Evolutionary conservation across 2,329 filamentous ascomycete genomes (phyloP).

Genomic region (Xylaria digitata): DNA sequence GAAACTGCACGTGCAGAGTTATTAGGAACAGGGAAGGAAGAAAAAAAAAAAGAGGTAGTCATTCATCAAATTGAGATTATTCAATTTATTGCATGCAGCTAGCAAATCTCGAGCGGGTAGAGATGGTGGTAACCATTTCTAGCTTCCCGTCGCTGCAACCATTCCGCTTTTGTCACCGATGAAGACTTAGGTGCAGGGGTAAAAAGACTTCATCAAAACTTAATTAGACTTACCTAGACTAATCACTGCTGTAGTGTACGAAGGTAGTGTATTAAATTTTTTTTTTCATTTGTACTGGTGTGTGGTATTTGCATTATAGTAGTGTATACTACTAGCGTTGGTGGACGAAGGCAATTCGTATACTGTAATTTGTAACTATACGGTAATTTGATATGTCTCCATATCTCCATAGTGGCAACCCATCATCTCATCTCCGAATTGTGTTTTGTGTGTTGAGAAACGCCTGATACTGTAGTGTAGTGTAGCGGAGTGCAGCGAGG

Average conservation of each 20-base stretch:
- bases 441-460: too few species aligned
- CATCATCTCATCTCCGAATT: constrained; percentile 8
- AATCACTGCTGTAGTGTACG: too few species aligned
- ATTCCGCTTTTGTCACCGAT: constrained; percentile 37
- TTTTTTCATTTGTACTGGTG: too few species aligned
- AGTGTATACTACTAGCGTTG: background rate
- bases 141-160: constrained; percentile 26
- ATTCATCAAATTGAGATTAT: constrained; percentile 31
- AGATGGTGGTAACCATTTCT: constrained; percentile 18
- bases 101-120: constrained; percentile 31
- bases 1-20: too few species aligned
- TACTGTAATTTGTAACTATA: constrained; percentile 11
- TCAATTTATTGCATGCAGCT: constrained; percentile 37
- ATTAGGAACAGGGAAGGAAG: too few species aligned
- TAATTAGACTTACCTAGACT: background rate
- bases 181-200: constrained; percentile 22
- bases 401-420: constrained; percentile 9
- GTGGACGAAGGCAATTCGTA: constrained; percentile 12
- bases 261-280: too few species aligned
- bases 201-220: constrained; percentile 18
- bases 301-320: background rate
- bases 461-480: too few species aligned
- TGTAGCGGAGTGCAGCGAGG: too few species aligned
- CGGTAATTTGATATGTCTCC: constrained; percentile 22
- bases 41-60: background rate